These are phyloP conservation scores for Sphagnum contortum DNA, from an alignment of 225 moss, liverwort and hornwort species.

Conservation along the genomic window DNA sequence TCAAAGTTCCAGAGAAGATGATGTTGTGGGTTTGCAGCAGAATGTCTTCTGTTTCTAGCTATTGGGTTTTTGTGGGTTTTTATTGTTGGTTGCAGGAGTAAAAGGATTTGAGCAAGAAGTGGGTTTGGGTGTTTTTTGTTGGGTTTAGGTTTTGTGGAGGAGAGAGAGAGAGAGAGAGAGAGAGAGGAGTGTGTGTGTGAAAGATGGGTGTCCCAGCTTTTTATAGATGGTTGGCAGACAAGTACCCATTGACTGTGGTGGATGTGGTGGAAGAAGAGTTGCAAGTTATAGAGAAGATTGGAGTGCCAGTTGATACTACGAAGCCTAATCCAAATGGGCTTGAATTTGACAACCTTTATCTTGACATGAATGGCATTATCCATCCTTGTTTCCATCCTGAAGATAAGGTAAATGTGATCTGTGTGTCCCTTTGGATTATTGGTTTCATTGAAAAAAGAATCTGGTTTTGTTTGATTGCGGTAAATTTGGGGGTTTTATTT, in stretches of 20 bases:
- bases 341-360: slow-evolving; percentile 59
- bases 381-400: slow-evolving; percentile 70
- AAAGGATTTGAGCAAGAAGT: too few relatives aligned
- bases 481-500: too few relatives aligned
- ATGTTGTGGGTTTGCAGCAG: too few relatives aligned
- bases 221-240: slow-evolving; percentile 67
- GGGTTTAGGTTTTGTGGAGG: too few relatives aligned
- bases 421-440: not conserved
- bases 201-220: slow-evolving; percentile 59
- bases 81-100: too few relatives aligned
- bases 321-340: slow-evolving; percentile 42
- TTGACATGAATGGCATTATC: slow-evolving; percentile 60
- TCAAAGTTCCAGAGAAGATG: too few relatives aligned
- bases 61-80: too few relatives aligned
- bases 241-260: slow-evolving; percentile 53
- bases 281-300: slow-evolving; percentile 39
- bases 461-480: too few relatives aligned
- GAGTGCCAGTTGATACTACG: slow-evolving; percentile 41
- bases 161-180: too few relatives aligned
- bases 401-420: slow-evolving; percentile 37
- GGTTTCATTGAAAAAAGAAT: not conserved
- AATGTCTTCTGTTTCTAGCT: too few relatives aligned
- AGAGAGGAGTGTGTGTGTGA: not conserved
- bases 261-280: slow-evolving; percentile 50
- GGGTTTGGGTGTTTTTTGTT: too few relatives aligned